Conservation (phyloP, 2,329 filamentous ascomycete species). For the Cercospora zeina region DNA sequence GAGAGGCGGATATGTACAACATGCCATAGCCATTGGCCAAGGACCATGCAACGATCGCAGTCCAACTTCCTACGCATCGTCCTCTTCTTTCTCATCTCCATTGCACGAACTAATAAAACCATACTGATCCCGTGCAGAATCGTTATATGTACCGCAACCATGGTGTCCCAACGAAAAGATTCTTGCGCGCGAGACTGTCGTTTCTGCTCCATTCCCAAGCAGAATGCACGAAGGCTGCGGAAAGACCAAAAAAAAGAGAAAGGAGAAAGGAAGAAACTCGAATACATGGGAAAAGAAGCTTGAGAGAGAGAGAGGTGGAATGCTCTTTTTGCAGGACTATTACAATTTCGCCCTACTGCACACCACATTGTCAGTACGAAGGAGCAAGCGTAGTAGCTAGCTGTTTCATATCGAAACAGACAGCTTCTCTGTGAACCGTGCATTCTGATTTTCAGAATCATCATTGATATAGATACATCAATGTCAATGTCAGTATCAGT, state of each 20-base stretch:
- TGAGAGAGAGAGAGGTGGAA: no score
- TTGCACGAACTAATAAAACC: background rate
- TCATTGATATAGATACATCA: background rate
- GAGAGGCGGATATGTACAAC: background rate
- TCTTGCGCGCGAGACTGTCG: no score
- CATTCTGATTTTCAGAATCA: background rate
- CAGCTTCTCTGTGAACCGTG: background rate
- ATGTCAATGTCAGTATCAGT: background rate
- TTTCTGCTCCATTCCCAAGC: background rate
- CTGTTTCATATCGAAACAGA: background rate
- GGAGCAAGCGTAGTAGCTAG: background rate
- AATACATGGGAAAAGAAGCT: no score
- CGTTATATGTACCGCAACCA: background rate
- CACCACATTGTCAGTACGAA: background rate
- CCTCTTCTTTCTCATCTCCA: background rate
- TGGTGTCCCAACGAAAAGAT: constrained; percentile 23
- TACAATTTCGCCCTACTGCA: background rate
- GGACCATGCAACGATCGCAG: background rate
- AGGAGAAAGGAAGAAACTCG: no score
- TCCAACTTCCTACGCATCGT: background rate
- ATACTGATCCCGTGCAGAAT: background rate
- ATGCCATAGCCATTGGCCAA: constrained; percentile 6
- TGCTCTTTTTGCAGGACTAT: background rate
- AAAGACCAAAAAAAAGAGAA: no score
- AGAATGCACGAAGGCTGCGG: no score